Percentiles rank a stretch among this genome's conserved stretches.
These are phyloP conservation scores for Cryphonectria naterciae DNA, from an alignment of 2,329 filamentous ascomycete genomes.

Conservation along the genomic window DNA sequence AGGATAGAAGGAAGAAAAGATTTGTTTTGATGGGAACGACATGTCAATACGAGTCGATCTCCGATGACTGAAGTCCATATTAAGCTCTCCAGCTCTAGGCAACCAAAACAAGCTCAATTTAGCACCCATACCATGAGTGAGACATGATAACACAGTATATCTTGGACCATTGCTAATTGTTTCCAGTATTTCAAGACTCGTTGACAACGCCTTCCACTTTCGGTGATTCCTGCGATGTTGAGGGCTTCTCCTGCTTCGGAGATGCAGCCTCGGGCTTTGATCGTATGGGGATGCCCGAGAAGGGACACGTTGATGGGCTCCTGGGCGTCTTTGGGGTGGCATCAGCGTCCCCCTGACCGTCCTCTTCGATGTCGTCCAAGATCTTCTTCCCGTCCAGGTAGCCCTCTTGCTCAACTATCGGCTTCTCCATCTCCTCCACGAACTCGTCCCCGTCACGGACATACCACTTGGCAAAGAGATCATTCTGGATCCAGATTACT, in stretches of 20 bases:
- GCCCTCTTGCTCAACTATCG: constrained; percentile 63
- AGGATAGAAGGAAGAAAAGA: too few species aligned
- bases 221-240: neutral
- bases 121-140: neutral
- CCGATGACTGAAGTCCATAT: neutral
- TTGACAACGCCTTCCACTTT: neutral
- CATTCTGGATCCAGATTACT: constrained; percentile 87
- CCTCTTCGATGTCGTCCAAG: constrained; percentile 47
- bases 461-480: constrained; percentile 84
- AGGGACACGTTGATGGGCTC: constrained; percentile 26
- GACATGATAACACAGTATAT: neutral
- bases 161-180: neutral
- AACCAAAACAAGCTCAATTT: neutral
- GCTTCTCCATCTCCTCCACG: constrained; percentile 48
- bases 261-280: constrained; percentile 25
- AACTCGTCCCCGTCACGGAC: constrained; percentile 70
- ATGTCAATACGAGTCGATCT: neutral
- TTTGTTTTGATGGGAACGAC: neutral
- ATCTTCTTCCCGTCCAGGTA: constrained; percentile 67
- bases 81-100: neutral
- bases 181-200: neutral
- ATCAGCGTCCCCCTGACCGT: constrained; percentile 22
- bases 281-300: constrained; percentile 26
- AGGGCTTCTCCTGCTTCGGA: constrained; percentile 22
- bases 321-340: constrained; percentile 22